Percentiles rank a stretch among this genome's conserved stretches.
These are phyloP conservation scores for Dendrobium nobile DNA, from an alignment of 106 monocot genomes.

Conservation along the genomic window DNA sequence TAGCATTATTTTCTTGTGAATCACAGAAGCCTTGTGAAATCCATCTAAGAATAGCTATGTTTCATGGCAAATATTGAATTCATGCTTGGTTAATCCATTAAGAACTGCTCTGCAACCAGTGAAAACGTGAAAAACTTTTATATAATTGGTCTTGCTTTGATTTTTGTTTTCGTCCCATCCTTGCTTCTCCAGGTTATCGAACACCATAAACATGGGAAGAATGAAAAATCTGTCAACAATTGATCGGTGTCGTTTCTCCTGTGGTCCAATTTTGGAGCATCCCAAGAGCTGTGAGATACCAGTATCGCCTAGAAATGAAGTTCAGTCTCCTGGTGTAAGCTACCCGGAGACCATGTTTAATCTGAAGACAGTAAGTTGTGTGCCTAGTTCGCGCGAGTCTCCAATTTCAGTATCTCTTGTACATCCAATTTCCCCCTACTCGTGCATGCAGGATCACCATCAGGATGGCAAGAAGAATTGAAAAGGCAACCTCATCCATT, in stretches of 20 bases:
- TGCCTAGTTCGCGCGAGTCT: slow-evolving; percentile 19
- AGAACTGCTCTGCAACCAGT: not conserved
- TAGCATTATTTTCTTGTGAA: not conserved
- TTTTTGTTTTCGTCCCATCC: not conserved
- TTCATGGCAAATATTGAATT: not conserved
- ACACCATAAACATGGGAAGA: slow-evolving; percentile 16
- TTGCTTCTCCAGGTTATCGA: slow-evolving; percentile 16
- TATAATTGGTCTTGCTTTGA: not conserved
- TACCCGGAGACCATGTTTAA: slow-evolving; percentile 7
- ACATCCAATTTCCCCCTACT: slow-evolving; percentile 6
- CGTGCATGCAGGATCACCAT: slow-evolving; percentile 23
- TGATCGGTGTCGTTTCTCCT: slow-evolving; percentile 14
- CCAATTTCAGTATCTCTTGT: slow-evolving; percentile 27
- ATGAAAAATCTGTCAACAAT: slow-evolving; percentile 14
- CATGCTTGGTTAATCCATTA: not conserved
- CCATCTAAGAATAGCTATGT: not conserved
- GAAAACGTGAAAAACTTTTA: not conserved
- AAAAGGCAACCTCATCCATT: slow-evolving; percentile 61
- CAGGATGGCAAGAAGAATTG: slow-evolving; percentile 23
- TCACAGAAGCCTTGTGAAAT: not conserved
- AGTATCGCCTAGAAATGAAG: slow-evolving; percentile 22
- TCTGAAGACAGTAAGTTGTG: slow-evolving; percentile 13
- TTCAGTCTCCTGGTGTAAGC: not conserved
- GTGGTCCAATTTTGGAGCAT: slow-evolving; percentile 22
- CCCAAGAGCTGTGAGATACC: slow-evolving; percentile 5